Evolutionary conservation across 2,329 filamentous ascomycete genomes (phyloP), one percentile per base, ranked within the genome.

Genomic region (Erysiphe pulchra): DNA sequence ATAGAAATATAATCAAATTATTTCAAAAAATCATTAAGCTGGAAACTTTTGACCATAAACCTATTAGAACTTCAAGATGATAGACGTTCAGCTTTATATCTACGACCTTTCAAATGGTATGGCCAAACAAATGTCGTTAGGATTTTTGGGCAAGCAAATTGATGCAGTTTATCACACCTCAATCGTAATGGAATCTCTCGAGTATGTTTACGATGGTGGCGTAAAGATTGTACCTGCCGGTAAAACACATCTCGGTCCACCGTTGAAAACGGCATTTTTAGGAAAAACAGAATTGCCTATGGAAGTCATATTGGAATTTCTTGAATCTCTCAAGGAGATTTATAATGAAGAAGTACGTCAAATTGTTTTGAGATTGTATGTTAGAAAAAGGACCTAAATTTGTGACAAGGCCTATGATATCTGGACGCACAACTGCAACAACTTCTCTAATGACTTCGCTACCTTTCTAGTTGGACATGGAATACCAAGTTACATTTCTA

Each of bases 81-180:
- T 85, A 79, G 77, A 84, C 47, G 77, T 87, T 44, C 68, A 82
- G 55, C 65, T 87, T 28, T 76, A 85, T 47, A 70, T 85, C 34
- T 87, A 87, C 56, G 81, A 87, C 62, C 67, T 87, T 42, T 86
- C 81, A 1, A 61, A 63, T 60, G 65, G 49, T 52, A 68, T 46
- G 59, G 76, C 10, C 63, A 70, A 14, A 69, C 73, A 51, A 65
- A 70, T 56, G 14, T 58, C 55, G 9, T 51, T 49, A 17, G 63
- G 69, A 42, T 64, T 80, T 41, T 69, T 78, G 4, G 77, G 77
- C 1, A 71, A 68, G 1, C 74, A 79, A 45, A 82, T 94, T 44
- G 87, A 95, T 60, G 90, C 90, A 46, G 75, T 98, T 45, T 95
- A 95, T 54, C 90, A 98, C 60, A 95, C 90, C 0, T 83, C 86